Conservation (phyloP, 257 asterid species). For the Petrea volubilis region DNA sequence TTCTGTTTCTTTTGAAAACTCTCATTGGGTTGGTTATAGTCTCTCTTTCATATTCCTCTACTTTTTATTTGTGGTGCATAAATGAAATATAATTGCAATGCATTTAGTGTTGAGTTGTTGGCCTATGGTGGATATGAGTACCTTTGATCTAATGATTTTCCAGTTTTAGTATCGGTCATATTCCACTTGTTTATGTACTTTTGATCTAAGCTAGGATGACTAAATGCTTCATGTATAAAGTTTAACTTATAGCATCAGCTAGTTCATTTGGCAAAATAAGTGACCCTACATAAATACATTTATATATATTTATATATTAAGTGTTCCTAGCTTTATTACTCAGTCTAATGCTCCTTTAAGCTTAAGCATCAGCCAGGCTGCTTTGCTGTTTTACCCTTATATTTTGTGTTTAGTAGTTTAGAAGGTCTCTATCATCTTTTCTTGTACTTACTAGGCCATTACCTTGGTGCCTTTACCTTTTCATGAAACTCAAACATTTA, state of each 20-base stretch:
- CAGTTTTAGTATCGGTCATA: constrained; percentile 7
- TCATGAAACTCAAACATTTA: constrained; percentile 4
- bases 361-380: constrained; percentile 1
- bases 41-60: constrained; percentile 13
- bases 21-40: background rate
- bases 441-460: constrained; percentile 17
- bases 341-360: background rate
- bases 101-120: constrained; percentile 18
- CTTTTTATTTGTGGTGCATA: constrained; percentile 1
- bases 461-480: constrained; percentile 4
- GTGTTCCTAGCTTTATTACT: background rate
- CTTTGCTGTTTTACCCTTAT: constrained; percentile 3
- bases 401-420: constrained; percentile 19
- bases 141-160: constrained; percentile 6
- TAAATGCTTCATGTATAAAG: no score
- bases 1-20: background rate
- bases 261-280: constrained; percentile 13
- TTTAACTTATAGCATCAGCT: background rate
- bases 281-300: background rate
- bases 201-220: no score
- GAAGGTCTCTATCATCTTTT: constrained; percentile 10
- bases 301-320: background rate
- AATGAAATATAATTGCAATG: constrained; percentile 2
- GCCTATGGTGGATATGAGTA: constrained; percentile 14
- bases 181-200: background rate